A percentile compares a stretch with the other conserved stretches of the same genome.
phyloP scores from a whole-genome alignment of 768 basidiomycete genomes.

The Fomitopsis pulvina region DNA sequence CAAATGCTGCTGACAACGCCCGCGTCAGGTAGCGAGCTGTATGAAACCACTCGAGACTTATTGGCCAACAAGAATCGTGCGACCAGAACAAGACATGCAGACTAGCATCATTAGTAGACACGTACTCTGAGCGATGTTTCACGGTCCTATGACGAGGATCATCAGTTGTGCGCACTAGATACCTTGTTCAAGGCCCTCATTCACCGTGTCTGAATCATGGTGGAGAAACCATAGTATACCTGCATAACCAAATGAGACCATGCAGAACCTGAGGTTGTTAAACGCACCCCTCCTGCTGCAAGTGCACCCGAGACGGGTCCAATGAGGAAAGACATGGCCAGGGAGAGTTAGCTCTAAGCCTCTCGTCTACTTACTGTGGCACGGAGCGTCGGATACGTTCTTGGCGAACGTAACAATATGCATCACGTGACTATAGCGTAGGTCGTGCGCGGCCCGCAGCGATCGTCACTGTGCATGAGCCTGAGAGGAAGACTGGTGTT shows the following conservation, averaged over 20 bases:
- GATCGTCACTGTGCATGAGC: too few relatives aligned
- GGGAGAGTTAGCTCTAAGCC: too few relatives aligned
- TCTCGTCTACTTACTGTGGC: too few relatives aligned
- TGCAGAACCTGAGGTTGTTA: neutral
- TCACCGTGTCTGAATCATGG: conserved; percentile 20
- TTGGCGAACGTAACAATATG: too few relatives aligned
- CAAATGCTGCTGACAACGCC: too few relatives aligned
- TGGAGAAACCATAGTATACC: conserved; percentile 24
- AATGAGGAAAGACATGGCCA: conserved; percentile 18
- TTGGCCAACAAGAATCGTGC: neutral
- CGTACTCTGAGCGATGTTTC: conserved; percentile 20
- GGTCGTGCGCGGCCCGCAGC: too few relatives aligned
- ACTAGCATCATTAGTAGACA: neutral
- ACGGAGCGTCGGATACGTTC: too few relatives aligned
- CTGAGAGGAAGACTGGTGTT: too few relatives aligned
- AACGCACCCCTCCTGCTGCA: conserved; percentile 21
- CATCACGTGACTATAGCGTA: too few relatives aligned
- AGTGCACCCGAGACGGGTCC: conserved; percentile 19
- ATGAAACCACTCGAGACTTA: too few relatives aligned
- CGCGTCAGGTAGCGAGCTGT: too few relatives aligned
- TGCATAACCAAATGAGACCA: conserved; percentile 2
- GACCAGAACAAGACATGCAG: neutral
- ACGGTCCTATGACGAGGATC: conserved; percentile 12
- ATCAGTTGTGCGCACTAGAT: neutral
- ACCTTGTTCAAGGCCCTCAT: neutral